Evolutionary conservation across 306 rosid species (phyloP).

Genomic region (Cucumis melo): DNA sequence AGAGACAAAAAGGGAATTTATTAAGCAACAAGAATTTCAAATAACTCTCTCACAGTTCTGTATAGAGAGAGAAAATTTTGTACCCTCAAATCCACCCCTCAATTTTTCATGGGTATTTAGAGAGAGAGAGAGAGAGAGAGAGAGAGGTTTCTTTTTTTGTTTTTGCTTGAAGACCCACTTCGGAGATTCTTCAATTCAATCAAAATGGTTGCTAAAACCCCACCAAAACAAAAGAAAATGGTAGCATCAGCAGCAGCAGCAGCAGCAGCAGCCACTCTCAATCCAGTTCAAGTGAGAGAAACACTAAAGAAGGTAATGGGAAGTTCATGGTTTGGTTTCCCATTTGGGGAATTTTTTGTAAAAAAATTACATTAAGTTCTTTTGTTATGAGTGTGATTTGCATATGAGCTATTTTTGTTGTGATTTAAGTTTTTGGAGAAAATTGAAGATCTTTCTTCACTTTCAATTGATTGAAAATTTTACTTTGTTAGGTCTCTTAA

Average conservation of each 20-base stretch:
- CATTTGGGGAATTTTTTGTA: not conserved
- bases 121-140: slow-evolving; percentile 15
- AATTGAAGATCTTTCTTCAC: not conserved
- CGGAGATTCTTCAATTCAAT: slow-evolving; percentile 13
- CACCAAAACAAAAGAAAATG: slow-evolving; percentile 57
- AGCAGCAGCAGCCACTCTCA: slow-evolving; percentile 36
- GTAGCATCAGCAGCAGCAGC: slow-evolving; percentile 23
- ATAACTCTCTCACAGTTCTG: not conserved
- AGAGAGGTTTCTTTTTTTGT: not conserved
- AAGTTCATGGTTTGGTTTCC: not conserved
- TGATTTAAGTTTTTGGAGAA: not conserved
- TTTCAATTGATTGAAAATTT: not conserved
- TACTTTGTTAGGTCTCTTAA: not conserved
- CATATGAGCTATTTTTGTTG: not conserved
- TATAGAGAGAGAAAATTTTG: not conserved
- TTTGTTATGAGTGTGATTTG: not conserved
- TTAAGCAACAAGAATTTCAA: slow-evolving; percentile 12
- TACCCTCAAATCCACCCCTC: slow-evolving; percentile 12
- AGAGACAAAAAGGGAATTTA: slow-evolving; percentile 19
- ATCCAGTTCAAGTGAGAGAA: slow-evolving; percentile 66
- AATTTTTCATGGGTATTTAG: slow-evolving; percentile 18
- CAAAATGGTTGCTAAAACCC: slow-evolving; percentile 91
- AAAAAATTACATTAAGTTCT: not conserved
- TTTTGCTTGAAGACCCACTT: slow-evolving; percentile 24
- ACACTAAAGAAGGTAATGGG: slow-evolving; percentile 56